Evolutionary conservation across 2,329 filamentous ascomycete species (phyloP).

Genomic region (Cadophora gregata): DNA sequence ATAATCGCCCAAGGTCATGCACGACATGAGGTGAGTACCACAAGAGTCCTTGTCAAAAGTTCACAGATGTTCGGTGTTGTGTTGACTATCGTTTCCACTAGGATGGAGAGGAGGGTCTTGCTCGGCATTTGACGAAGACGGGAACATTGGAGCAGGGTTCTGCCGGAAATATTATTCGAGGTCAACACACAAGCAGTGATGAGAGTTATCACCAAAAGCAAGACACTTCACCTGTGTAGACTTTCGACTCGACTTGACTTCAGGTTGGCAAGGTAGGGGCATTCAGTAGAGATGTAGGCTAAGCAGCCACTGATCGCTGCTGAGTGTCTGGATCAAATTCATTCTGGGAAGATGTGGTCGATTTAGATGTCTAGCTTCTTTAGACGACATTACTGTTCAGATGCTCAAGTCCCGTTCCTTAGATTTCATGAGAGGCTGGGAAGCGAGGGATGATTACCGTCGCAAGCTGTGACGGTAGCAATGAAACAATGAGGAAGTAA

Average conservation of each 20-base stretch:
- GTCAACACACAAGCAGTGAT: slow-evolving; percentile 21
- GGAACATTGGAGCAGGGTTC: slow-evolving; percentile 42
- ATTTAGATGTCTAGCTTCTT: too few relatives aligned
- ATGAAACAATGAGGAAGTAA: background rate
- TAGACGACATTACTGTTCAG: too few relatives aligned
- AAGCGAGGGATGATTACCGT: background rate
- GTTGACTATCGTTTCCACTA: background rate
- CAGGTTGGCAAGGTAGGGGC: background rate
- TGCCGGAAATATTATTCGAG: slow-evolving; percentile 26
- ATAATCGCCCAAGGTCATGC: slow-evolving; percentile 56
- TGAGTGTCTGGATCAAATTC: too few relatives aligned
- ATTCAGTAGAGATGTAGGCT: background rate
- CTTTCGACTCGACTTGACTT: background rate
- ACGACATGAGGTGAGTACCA: slow-evolving; percentile 50
- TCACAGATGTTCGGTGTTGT: background rate
- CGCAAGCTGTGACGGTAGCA: background rate
- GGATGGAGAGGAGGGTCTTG: slow-evolving; percentile 56
- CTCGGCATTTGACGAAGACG: slow-evolving; percentile 49
- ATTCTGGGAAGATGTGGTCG: too few relatives aligned
- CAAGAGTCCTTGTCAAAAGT: background rate
- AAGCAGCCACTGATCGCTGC: too few relatives aligned
- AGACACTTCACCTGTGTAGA: slow-evolving; percentile 28
- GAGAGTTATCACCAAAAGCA: slow-evolving; percentile 22
- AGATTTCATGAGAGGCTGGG: too few relatives aligned
- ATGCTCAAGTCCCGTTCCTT: too few relatives aligned